Evolutionary conservation across 495 filamentous ascomycete species (phyloP), one percentile per base, ranked within the genome.

Genomic region (Hypoxylon fragiforme): DNA sequence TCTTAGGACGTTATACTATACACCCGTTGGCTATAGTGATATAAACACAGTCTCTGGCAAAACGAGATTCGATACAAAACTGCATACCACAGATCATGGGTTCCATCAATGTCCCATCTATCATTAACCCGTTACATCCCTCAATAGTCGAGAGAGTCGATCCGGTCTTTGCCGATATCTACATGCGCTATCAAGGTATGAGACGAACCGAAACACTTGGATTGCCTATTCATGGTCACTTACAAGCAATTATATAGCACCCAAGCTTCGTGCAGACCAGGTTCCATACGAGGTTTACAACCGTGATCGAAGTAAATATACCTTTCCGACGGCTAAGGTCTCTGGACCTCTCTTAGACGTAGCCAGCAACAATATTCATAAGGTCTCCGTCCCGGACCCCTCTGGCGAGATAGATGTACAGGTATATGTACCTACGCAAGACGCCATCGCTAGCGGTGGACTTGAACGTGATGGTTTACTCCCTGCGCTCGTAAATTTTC

Each of bases 401-500:
- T 24, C 53, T 2, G 70, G 70, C 28, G 65, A 67, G 49, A 68
- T 70, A 45, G 52, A 43, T 15, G 57, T 71, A 7, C 64, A 73
- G 50, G 61, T 71, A 30, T 73, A 65, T 50, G 40, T 52, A 7
- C 70, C 70, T 12, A 70, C 68, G 1, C 31, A 56, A 34, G 64
- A 70, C 1, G 68, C 68, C 0, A 55, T 67, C 14, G 39, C 39
- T 19, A 54, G 38, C 34, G 57, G 63, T 9, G 67, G 68, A 1
- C 50, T 70, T 1, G 57, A 53, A 13, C 38, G 43, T 16, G 57
- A 70, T 15, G 63, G 67, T 3, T 48, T 60, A 31, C 60, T 71
- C 1, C 83, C 84, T 0, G 77, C 80, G 6, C 73, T 84, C 1
- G 75, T 87, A 38, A 84, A 86, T 38, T 85, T 82, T 61, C 75